Percentiles rank a stretch among this genome's conserved stretches.
Evolutionary conservation across 2,329 filamentous ascomycete genomes (phyloP).

Genomic region (Cladorrhinum sp.): DNA sequence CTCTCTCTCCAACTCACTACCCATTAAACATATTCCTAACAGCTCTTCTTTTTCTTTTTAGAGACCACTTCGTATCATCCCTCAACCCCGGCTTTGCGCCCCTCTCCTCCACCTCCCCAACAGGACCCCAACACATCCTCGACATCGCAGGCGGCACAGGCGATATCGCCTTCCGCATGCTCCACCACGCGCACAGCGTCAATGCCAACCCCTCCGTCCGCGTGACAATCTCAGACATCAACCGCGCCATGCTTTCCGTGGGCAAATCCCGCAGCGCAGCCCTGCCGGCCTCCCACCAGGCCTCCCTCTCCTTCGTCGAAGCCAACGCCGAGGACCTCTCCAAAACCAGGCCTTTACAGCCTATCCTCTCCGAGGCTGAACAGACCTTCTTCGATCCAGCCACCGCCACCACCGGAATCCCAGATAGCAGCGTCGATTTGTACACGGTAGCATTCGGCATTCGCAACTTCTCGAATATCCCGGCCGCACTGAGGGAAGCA

Average conservation of each 20-base stretch:
- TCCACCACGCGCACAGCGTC: conserved; percentile 78
- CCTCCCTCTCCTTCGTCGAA: conserved; percentile 71
- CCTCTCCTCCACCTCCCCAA: conserved; percentile 42
- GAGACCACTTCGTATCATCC: conserved; percentile 87
- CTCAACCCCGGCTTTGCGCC: conserved; percentile 74
- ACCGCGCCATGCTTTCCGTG: conserved; percentile 88
- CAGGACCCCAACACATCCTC: conserved; percentile 68
- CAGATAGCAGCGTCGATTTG: conserved; percentile 74
- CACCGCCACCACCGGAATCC: conserved; percentile 46
- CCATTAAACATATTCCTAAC: background rate
- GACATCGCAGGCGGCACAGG: conserved; percentile 96
- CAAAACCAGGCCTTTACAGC: conserved; percentile 20
- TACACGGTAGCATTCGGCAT: conserved; percentile 99
- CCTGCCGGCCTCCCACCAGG: conserved; percentile 54
- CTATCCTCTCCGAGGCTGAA: conserved; percentile 11
- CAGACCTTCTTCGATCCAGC: conserved; percentile 22
- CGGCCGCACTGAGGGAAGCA: conserved; percentile 76
- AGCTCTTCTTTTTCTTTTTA: conserved; percentile 27
- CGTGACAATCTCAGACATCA: conserved; percentile 95
- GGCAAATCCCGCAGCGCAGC: conserved; percentile 66
- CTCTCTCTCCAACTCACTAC: conserved; percentile 1
- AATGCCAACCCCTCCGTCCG: conserved; percentile 76
- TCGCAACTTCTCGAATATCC: conserved; percentile 92
- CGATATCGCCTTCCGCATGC: conserved; percentile 95
- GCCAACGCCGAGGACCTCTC: conserved; percentile 80